A percentile compares a stretch with the other conserved stretches of the same genome.
These are phyloP conservation scores for Melocanna baccifera DNA, from an alignment of 176 grass and related monocot genomes.

Conservation along the genomic window DNA sequence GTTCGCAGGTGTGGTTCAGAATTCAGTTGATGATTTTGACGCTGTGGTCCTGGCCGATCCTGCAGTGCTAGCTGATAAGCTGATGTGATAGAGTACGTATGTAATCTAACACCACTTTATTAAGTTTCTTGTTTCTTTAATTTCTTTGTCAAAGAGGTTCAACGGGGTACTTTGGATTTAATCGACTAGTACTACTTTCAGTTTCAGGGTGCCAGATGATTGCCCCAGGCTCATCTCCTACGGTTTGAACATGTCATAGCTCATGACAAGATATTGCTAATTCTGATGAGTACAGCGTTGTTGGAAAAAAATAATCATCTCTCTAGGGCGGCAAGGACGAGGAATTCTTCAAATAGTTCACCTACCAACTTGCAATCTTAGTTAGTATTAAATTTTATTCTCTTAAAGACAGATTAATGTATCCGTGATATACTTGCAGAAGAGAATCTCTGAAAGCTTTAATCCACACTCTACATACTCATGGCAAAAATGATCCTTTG, in stretches of 20 bases:
- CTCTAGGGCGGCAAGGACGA: background rate
- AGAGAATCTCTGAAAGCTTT: conserved; percentile 27
- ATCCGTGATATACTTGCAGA: background rate
- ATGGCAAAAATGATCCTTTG: conserved; percentile 18
- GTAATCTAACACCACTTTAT: background rate
- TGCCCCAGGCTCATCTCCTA: background rate
- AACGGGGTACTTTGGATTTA: background rate
- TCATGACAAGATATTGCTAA: background rate
- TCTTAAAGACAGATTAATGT: background rate
- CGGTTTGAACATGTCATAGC: background rate
- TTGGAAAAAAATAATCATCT: background rate
- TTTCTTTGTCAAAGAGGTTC: background rate
- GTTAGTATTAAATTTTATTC: background rate
- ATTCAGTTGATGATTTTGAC: background rate
- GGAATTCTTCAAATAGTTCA: background rate
- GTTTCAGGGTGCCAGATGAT: background rate
- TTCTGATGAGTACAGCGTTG: background rate
- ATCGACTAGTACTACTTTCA: background rate
- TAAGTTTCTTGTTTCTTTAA: background rate
- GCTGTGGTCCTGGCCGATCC: background rate
- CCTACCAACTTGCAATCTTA: background rate
- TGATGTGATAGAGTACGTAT: background rate
- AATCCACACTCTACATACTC: background rate
- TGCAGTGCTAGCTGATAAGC: background rate
- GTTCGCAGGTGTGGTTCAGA: background rate